Evolutionary conservation across 805 yeast species (phyloP).

Genomic region (Saccharomycopsis olivae): DNA sequence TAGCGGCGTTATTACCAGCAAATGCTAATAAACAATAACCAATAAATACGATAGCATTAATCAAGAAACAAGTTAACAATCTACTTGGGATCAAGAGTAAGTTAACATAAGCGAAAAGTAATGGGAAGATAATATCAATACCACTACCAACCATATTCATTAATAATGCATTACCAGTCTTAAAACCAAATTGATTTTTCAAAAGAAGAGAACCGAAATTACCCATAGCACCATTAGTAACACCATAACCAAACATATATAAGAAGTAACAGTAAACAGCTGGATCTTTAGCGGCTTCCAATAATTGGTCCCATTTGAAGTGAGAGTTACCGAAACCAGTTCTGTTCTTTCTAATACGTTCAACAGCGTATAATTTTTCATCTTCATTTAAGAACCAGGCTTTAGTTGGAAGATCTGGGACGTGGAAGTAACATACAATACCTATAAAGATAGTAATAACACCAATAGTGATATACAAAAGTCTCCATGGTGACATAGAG

Average conservation of each 20-base stretch:
- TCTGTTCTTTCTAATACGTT: conserved; percentile 33
- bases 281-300: conserved; percentile 31
- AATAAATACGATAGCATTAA: conserved; percentile 11
- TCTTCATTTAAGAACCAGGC: conserved; percentile 30
- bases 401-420: conserved; percentile 37
- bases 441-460: conserved; percentile 39
- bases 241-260: conserved; percentile 24
- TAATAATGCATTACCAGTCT: conserved; percentile 30
- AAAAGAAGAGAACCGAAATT: conserved; percentile 33
- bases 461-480: conserved; percentile 44
- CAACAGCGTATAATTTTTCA: conserved; percentile 33
- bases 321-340: conserved; percentile 34
- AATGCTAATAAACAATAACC: conserved; percentile 36
- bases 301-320: conserved; percentile 29
- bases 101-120: conserved; percentile 19
- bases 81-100: neutral
- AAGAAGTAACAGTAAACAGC: conserved; percentile 31
- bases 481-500: conserved; percentile 39
- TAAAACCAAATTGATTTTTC: conserved; percentile 29
- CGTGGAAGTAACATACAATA: conserved; percentile 27
- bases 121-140: conserved; percentile 27
- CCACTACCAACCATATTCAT: conserved; percentile 40
- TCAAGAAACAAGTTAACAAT: neutral
- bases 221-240: conserved; percentile 38
- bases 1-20: conserved; percentile 21